Evolutionary conservation across 2,329 filamentous ascomycete species (phyloP), one percentile per base, ranked within the genome.

Genomic region (Exophiala xenobiotica): DNA sequence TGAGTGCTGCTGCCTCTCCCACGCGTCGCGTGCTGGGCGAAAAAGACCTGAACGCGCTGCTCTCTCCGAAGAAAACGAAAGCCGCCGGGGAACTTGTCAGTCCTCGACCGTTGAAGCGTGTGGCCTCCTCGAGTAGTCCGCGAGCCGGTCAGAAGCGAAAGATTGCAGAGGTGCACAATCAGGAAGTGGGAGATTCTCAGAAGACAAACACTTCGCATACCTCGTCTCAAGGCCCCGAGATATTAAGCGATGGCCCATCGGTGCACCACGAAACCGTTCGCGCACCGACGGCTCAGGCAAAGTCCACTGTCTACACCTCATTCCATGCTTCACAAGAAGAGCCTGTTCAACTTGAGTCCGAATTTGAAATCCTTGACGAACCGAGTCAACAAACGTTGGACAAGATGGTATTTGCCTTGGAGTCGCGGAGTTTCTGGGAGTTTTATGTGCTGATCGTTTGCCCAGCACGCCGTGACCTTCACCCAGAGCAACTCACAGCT

Each of bases 321-420:
- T 60, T 61, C 33, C 41, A 45, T 18, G 53, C 44, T 6, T 58
- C 59, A 6, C 60, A 63, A 39, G 52, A 58, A 20, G 54, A 54
- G 14, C 26, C 53, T 14, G 22, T 41, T n/a, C 39, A 47, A 20
- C 22, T 61, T 22, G 61, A 63, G 44, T 29, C 51, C 20, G 52
- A 61, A 26, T 63, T 63, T 35, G 48, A 56, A 37, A 59, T 63
- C 5, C 59, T 51, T 18, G 61, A 63, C n/a, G 61, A 63, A 43
- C 56, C 55, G 42, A 61, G 58, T 38, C 60, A 63, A 42, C 49
- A 52, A 16, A 55, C 60, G 7, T 42, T 63, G 40, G 60, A 63
- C 35, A 61, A 55, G 14, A 55, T 63, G 56, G 58, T 59, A 58
- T 6, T n/a, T n/a, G n/a, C n/a, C n/a, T n/a, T n/a, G n/a, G n/a